These are phyloP conservation scores for Cytospora mali DNA, from an alignment of 2,329 filamentous ascomycete genomes.

Conservation along the genomic window DNA sequence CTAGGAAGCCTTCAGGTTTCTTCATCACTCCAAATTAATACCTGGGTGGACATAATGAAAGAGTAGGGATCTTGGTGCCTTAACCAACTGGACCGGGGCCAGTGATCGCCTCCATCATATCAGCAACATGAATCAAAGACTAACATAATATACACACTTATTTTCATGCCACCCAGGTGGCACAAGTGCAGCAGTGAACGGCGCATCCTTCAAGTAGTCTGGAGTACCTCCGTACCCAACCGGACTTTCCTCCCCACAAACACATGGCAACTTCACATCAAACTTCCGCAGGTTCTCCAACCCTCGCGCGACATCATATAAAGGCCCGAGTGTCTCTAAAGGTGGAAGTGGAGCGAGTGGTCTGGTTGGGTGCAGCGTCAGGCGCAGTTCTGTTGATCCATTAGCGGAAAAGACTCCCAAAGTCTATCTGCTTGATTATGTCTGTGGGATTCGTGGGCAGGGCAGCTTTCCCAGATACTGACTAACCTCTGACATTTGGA, in stretches of 20 bases:
- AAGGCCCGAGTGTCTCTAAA: background rate
- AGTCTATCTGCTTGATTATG: too few relatives aligned
- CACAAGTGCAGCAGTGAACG: constrained; percentile 10
- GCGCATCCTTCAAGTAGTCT: background rate
- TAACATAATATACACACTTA: background rate
- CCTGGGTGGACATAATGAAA: too few relatives aligned
- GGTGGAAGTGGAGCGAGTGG: background rate
- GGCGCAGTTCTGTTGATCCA: background rate
- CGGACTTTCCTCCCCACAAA: too few relatives aligned
- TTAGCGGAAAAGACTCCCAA: background rate
- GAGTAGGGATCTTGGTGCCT: too few relatives aligned
- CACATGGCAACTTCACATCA: constrained; percentile 1
- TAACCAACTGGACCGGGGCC: too few relatives aligned
- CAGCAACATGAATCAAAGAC: background rate
- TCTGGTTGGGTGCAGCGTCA: background rate
- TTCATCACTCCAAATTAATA: too few relatives aligned
- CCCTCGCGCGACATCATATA: background rate
- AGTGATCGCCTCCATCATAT: background rate
- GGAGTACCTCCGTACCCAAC: background rate
- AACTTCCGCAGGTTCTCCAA: constrained; percentile 6
- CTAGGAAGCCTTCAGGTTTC: too few relatives aligned
- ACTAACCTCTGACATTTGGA: constrained; percentile 10
- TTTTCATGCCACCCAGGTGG: constrained; percentile 10
- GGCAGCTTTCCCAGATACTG: too few relatives aligned
- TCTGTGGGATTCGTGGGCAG: too few relatives aligned